Evolutionary conservation across 2,329 filamentous ascomycete genomes (phyloP).

Genomic region (Alternaria arbusti): DNA sequence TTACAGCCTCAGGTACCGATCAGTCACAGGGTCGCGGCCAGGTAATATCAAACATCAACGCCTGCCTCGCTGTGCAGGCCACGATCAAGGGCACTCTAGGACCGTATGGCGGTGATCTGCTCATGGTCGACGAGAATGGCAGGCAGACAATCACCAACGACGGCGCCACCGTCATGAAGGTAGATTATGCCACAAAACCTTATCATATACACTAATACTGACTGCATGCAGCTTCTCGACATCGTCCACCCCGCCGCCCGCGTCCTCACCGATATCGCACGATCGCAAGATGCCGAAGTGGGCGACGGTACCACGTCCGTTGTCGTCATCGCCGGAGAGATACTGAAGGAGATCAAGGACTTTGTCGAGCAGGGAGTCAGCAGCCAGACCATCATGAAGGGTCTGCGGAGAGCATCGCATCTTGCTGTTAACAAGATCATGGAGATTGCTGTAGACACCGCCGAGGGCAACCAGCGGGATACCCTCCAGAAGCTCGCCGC

Average conservation of each 20-base stretch:
- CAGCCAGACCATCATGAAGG: constrained; percentile 97
- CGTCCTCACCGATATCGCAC: constrained; percentile 96
- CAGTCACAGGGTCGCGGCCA: constrained; percentile 96
- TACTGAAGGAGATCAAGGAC: constrained; percentile 95
- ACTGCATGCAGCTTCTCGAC: constrained; percentile 77
- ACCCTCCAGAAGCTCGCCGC: constrained; percentile 88
- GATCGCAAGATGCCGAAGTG: constrained; percentile 98
- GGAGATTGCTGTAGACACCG: constrained; percentile 89
- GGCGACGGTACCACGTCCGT: constrained; percentile 98
- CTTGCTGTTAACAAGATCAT: constrained; percentile 99
- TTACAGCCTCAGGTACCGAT: constrained; percentile 76
- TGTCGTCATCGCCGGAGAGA: constrained; percentile 95
- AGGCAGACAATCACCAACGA: constrained; percentile 98
- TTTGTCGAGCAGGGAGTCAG: constrained; percentile 96
- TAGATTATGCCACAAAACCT: constrained; percentile 43
- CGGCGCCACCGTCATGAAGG: constrained; percentile 99
- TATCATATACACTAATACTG: neutral
- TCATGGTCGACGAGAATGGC: constrained; percentile 96
- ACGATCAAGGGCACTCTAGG: constrained; percentile 96
- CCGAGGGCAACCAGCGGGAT: constrained; percentile 82
- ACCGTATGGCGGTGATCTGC: constrained; percentile 93
- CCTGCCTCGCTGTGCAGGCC: constrained; percentile 91
- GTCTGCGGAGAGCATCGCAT: constrained; percentile 80
- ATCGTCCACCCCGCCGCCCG: constrained; percentile 97
- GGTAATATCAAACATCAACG: constrained; percentile 97